Percentiles rank a stretch among this genome's conserved stretches.
Evolutionary conservation across 1,139 yeast species (phyloP).

Genomic region (Candida dubliniensis): DNA sequence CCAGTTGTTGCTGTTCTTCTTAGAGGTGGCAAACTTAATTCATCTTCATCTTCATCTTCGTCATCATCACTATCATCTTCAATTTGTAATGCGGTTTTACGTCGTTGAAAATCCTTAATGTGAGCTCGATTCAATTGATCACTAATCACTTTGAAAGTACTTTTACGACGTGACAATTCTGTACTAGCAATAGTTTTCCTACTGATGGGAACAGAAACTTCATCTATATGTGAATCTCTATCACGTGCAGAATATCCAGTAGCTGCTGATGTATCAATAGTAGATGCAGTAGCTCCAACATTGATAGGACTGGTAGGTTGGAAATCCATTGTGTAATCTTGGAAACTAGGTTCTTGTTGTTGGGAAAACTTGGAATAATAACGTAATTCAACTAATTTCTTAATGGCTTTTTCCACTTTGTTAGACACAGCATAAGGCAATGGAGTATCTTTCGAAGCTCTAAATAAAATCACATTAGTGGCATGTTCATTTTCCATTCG

Average conservation of each 20-base stretch:
- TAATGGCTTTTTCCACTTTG: slow-evolving; percentile 41
- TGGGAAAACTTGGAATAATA: slow-evolving; percentile 18
- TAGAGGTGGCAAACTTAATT: slow-evolving; percentile 3
- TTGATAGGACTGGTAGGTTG: slow-evolving; percentile 1
- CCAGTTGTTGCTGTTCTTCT: slow-evolving; percentile 3
- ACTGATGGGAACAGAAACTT: slow-evolving; percentile 13
- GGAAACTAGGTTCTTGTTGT: slow-evolving; percentile 2
- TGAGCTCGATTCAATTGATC: slow-evolving; percentile 75
- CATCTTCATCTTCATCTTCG: slow-evolving; percentile 26
- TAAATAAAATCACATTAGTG: slow-evolving; percentile 77
- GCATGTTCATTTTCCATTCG: slow-evolving; percentile 97
- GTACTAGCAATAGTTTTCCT: slow-evolving; percentile 7
- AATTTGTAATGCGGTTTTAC: slow-evolving; percentile 35
- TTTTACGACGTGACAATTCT: slow-evolving; percentile 24
- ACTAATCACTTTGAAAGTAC: slow-evolving; percentile 49
- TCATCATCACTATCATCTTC: slow-evolving; percentile 44
- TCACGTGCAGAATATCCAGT: slow-evolving; percentile 13
- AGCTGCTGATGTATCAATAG: not conserved
- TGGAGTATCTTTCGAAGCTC: slow-evolving; percentile 85
- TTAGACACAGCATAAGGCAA: slow-evolving; percentile 66
- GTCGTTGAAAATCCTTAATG: slow-evolving; percentile 83
- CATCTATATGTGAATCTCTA: slow-evolving; percentile 13
- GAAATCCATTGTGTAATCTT: slow-evolving; percentile 1
- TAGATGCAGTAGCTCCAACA: not conserved
- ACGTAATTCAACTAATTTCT: slow-evolving; percentile 37